phyloP scores from a whole-genome alignment of 768 basidiomycete species.

The Asterophora parasitica region DNA sequence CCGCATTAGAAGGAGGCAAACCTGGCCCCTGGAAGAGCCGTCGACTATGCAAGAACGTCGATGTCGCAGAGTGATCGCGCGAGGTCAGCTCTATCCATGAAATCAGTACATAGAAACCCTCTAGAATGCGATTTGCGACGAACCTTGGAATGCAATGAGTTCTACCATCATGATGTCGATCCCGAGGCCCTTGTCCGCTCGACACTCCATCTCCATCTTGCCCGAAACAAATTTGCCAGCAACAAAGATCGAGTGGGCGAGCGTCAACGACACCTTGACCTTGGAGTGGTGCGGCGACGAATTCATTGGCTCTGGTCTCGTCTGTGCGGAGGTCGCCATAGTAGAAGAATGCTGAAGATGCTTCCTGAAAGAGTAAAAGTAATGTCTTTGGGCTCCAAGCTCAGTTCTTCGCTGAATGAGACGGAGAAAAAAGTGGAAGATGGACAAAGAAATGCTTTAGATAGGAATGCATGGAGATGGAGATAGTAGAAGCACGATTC shows the following conservation, averaged over 20 bases:
- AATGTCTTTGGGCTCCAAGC: background rate
- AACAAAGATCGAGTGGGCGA: conserved; percentile 57
- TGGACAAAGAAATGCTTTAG: conserved; percentile 1
- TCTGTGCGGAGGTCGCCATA: conserved; percentile 16
- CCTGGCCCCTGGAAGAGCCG: conserved; percentile 78
- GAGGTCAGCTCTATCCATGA: conserved; percentile 59
- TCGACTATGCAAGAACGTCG: conserved; percentile 66
- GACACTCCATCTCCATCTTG: conserved; percentile 77
- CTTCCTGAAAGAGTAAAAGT: background rate
- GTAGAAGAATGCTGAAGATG: background rate
- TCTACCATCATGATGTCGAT: conserved; percentile 76
- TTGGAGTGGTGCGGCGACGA: conserved; percentile 75
- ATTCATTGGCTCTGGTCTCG: conserved; percentile 66
- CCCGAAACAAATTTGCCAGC: conserved; percentile 66
- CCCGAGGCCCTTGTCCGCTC: conserved; percentile 68
- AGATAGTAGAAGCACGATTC: background rate
- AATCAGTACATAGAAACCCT: background rate
- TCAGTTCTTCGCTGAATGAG: background rate
- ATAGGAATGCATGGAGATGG: background rate
- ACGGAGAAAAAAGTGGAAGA: background rate
- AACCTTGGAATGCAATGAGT: conserved; percentile 69
- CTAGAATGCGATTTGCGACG: conserved; percentile 6
- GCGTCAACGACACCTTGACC: conserved; percentile 60
- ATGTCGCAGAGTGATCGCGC: conserved; percentile 75
- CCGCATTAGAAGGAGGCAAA: conserved; percentile 81